Evolutionary conservation across 2,329 filamentous ascomycete genomes (phyloP).

Genomic region (Trichoderma koningii): DNA sequence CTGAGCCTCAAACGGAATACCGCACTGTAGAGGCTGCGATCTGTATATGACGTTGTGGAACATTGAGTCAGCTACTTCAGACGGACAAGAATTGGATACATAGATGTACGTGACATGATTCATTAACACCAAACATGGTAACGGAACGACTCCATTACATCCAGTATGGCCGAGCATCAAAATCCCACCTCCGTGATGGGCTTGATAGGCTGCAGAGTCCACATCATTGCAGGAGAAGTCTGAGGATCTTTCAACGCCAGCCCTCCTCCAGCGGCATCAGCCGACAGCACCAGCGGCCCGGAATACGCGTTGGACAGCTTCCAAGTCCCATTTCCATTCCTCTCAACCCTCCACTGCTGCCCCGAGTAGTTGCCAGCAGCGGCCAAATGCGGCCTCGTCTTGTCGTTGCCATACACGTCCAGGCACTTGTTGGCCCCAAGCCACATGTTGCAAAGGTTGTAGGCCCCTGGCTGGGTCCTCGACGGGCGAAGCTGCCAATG

Average conservation of each 20-base stretch:
- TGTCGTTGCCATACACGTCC: background rate
- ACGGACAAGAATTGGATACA: too few species aligned
- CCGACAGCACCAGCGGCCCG: background rate
- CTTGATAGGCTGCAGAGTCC: background rate
- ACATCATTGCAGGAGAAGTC: background rate
- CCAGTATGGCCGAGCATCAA: background rate
- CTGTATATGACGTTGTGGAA: background rate
- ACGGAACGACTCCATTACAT: background rate
- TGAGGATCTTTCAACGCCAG: background rate
- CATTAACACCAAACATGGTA: too few species aligned
- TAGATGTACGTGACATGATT: too few species aligned
- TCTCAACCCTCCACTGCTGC: background rate
- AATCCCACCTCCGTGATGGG: background rate
- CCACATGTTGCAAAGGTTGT: constrained; percentile 1
- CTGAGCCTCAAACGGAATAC: background rate
- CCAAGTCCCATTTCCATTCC: background rate
- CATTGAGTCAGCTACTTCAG: background rate
- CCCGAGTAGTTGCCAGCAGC: background rate
- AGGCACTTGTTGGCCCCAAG: background rate
- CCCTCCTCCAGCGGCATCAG: background rate
- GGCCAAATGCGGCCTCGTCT: background rate
- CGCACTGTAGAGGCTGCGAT: background rate
- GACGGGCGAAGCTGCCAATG: constrained; percentile 3
- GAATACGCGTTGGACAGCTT: background rate
- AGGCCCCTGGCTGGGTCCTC: background rate